Evolutionary conservation across 306 rosid species (phyloP).

Genomic region (Senna tora): DNA sequence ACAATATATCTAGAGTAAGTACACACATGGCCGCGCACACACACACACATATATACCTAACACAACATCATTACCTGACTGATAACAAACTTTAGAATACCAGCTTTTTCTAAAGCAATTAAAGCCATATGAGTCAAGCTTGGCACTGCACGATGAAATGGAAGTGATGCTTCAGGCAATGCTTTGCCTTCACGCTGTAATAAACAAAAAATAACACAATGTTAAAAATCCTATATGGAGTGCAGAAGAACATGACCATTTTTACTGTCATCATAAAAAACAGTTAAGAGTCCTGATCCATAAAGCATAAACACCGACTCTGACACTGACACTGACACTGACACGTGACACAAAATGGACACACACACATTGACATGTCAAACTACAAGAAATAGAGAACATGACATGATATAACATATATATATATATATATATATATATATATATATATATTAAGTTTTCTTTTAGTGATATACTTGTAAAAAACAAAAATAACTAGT

Average conservation of each 20-base stretch:
- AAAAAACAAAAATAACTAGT: too few species aligned
- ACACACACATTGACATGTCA: too few species aligned
- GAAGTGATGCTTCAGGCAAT: slow-evolving; percentile 93
- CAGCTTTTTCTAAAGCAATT: slow-evolving; percentile 82
- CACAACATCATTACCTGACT: slow-evolving; percentile 26
- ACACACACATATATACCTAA: neutral
- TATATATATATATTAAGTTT: too few species aligned
- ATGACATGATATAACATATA: too few species aligned
- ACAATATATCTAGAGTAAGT: slow-evolving; percentile 5
- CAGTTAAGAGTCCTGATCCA: too few species aligned
- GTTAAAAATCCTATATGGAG: slow-evolving; percentile 28
- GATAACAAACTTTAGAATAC: slow-evolving; percentile 83
- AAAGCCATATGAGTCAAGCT: slow-evolving; percentile 96
- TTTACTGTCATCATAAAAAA: slow-evolving; percentile 10
- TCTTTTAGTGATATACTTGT: too few species aligned
- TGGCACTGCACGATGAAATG: slow-evolving; percentile 96
- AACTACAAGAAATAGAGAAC: too few species aligned
- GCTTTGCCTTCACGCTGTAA: slow-evolving; percentile 96
- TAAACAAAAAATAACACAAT: slow-evolving; percentile 26
- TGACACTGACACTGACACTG: too few species aligned
- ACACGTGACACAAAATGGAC: too few species aligned
- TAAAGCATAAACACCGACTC: too few species aligned
- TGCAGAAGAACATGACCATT: slow-evolving; percentile 15
- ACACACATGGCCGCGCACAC: neutral
- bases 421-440: too few species aligned